Conservation (phyloP, 1,284 basidiomycete species). For the Tilletia setariae region DNA sequence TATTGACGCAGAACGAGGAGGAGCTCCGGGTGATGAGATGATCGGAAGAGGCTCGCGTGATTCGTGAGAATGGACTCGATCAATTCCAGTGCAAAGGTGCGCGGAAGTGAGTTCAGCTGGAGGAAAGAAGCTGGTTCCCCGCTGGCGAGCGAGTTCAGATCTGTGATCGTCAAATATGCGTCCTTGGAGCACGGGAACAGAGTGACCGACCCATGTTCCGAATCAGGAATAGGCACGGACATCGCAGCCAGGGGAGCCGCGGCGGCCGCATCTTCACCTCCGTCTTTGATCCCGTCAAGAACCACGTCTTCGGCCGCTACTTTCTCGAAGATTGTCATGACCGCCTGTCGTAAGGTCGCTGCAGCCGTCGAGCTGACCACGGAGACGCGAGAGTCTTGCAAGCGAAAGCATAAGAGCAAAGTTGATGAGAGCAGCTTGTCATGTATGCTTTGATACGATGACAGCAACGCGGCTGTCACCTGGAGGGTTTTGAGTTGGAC, state of each 20-base stretch:
- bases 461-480: slow-evolving; percentile 43
- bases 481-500: slow-evolving; percentile 52
- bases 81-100: slow-evolving; percentile 90
- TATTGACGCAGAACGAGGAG: slow-evolving; percentile 79
- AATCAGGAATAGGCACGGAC: slow-evolving; percentile 39
- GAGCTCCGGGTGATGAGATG: slow-evolving; percentile 66
- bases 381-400: slow-evolving; percentile 82
- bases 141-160: slow-evolving; percentile 49
- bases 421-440: slow-evolving; percentile 57
- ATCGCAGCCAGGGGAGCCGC: slow-evolving; percentile 44
- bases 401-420: slow-evolving; percentile 82
- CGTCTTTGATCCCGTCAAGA: slow-evolving; percentile 43
- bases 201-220: slow-evolving; percentile 25
- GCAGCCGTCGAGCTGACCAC: slow-evolving; percentile 97
- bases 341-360: slow-evolving; percentile 88
- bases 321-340: slow-evolving; percentile 97
- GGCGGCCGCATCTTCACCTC: slow-evolving; percentile 47
- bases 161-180: slow-evolving; percentile 66
- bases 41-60: slow-evolving; percentile 75
- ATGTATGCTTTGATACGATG: slow-evolving; percentile 42
- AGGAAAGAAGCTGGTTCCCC: slow-evolving; percentile 77
- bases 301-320: slow-evolving; percentile 71
- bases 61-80: slow-evolving; percentile 96
- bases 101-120: slow-evolving; percentile 75
- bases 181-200: slow-evolving; percentile 79